Conservation (phyloP, 345 rosid genomes). For the Isatis tinctoria region DNA sequence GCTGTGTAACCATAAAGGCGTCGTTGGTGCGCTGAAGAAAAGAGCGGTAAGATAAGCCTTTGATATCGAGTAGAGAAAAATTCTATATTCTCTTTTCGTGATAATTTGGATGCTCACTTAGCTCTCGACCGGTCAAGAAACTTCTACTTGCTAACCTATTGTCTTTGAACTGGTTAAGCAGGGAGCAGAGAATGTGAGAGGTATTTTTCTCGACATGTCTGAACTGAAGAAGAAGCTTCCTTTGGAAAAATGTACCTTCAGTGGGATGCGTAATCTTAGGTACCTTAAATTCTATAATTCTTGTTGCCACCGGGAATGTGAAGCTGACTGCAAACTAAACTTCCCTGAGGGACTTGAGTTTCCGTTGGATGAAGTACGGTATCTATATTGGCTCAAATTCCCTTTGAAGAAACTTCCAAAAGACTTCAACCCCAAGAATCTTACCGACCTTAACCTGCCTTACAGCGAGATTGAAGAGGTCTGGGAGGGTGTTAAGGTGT, state of each 20-base stretch:
- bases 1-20: neutral
- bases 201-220: slow-evolving; percentile 20
- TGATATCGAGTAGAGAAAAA: too few species aligned
- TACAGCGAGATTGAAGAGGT: slow-evolving; percentile 21
- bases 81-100: too few species aligned
- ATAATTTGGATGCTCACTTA: too few species aligned
- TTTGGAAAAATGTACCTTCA: neutral
- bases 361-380: slow-evolving; percentile 1
- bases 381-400: slow-evolving; percentile 26
- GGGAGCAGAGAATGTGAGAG: slow-evolving; percentile 25
- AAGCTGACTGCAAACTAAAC: neutral
- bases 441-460: slow-evolving; percentile 16
- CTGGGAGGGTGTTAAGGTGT: slow-evolving; percentile 27
- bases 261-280: slow-evolving; percentile 21
- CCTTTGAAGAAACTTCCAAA: slow-evolving; percentile 24
- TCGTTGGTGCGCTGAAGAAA: neutral
- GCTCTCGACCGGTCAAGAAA: neutral
- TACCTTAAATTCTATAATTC: slow-evolving; percentile 25
- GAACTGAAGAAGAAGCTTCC: neutral
- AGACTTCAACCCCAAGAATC: slow-evolving; percentile 22
- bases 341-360: slow-evolving; percentile 3
- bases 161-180: neutral
- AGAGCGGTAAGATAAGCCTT: neutral
- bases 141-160: neutral
- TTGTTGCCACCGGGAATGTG: neutral